These are phyloP conservation scores for Saccharomycopsis sp. DNA, from an alignment of 805 yeast genomes.

Conservation along the genomic window DNA sequence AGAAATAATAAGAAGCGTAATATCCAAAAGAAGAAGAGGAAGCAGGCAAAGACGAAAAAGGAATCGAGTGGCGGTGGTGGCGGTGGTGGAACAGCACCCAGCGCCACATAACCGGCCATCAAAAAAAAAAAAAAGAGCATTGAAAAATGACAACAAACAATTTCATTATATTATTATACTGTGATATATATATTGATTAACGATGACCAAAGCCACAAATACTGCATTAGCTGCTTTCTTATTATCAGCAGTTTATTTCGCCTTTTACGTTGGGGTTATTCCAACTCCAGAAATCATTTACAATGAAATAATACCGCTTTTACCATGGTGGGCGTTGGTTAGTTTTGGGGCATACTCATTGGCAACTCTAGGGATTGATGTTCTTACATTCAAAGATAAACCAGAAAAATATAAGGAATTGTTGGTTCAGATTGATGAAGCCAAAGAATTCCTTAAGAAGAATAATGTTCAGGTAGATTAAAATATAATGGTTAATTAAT, in stretches of 20 bases:
- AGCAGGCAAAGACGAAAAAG: no score
- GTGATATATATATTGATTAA: no score
- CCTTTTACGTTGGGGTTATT: conserved; percentile 43
- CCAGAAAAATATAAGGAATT: conserved; percentile 60
- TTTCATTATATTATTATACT: no score
- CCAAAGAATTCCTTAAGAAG: conserved; percentile 47
- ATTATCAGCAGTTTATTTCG: conserved; percentile 45
- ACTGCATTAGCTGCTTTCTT: conserved; percentile 41
- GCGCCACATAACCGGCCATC: neutral
- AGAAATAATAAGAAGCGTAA: conserved; percentile 2
- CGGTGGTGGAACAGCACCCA: no score
- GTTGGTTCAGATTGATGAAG: conserved; percentile 52
- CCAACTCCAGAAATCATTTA: conserved; percentile 46
- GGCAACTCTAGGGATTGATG: conserved; percentile 63
- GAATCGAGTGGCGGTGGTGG: no score
- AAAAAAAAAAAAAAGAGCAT: neutral
- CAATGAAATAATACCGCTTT: conserved; percentile 50
- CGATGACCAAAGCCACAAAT: conserved; percentile 65
- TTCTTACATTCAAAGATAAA: conserved; percentile 62
- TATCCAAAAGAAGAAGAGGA: neutral
- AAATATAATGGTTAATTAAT: neutral
- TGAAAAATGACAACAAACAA: no score
- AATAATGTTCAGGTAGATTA: conserved; percentile 49
- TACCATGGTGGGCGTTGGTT: conserved; percentile 67
- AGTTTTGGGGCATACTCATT: conserved; percentile 64